A percentile compares a stretch with the other conserved stretches of the same genome.
These are phyloP conservation scores for Desmodesmus armatus DNA, from an alignment of 139 green algal species.

Conservation along the genomic window DNA sequence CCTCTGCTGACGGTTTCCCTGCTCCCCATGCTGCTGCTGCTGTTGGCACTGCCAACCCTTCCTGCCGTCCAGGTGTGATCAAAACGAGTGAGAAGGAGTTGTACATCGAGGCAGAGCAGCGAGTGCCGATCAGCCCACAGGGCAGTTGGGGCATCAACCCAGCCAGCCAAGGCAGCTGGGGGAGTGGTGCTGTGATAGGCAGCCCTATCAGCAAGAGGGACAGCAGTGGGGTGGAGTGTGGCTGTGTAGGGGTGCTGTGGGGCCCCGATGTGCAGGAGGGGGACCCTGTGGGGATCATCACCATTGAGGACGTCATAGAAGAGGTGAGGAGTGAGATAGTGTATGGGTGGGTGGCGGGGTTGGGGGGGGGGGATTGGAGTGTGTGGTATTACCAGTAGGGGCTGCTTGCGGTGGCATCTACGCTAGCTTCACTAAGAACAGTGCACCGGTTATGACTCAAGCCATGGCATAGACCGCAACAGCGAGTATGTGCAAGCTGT, in stretches of 20 bases:
- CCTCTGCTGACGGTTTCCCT: no score
- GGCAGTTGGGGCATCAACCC: background rate
- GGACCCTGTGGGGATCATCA: constrained; percentile 58
- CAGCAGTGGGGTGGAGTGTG: background rate
- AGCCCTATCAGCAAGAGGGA: background rate
- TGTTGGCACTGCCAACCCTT: no score
- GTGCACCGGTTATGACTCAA: no score
- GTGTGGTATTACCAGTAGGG: no score
- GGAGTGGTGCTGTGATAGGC: background rate
- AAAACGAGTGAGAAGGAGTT: constrained; percentile 12
- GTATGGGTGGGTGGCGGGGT: background rate
- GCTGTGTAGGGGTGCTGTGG: background rate
- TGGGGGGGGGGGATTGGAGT: no score
- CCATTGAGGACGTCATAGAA: constrained; percentile 71
- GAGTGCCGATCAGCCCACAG: no score
- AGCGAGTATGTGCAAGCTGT: no score
- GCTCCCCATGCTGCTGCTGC: no score
- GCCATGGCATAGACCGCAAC: no score
- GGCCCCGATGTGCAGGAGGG: constrained; percentile 16
- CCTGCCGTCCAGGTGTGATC: no score
- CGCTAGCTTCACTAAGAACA: no score
- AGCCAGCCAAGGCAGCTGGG: background rate
- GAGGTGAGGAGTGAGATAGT: constrained; percentile 45
- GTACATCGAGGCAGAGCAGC: constrained; percentile 32
- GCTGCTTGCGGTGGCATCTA: no score